Base-by-base conservation (phyloP, 2,329 filamentous ascomycete genomes). In the Hysterium pulicare region DNA sequence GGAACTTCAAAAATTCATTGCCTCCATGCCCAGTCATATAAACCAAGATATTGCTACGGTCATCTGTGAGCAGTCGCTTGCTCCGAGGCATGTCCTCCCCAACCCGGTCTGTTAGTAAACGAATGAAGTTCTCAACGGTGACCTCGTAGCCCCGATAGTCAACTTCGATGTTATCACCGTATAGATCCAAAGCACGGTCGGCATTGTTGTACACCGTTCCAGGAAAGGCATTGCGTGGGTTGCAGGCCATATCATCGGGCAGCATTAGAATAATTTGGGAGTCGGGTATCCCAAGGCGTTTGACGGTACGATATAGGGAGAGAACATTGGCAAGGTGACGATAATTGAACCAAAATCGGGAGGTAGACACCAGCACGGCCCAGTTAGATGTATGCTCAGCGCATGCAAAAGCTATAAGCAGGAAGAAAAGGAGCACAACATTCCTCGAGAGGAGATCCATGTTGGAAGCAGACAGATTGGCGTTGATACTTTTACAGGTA, bases 261-360 rank as follows among this genome's bases (percentile, higher is more conserved):
- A 98, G 82, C 90, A 98, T 97, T 54, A 98, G 86, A 66, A 98
- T 97, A 71, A 98, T 98, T 67, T 98, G 93, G 39, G 89, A 95
- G 70, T 98, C 93, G 26, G 93, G 93, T 46, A 98, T 98, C 36
- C 93, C 93, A 28, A 98, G 83, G 10, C 93, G 87, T 74, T 98
- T 98, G 50, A 98, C 93, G 44, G 93, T 98, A 45, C 93, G 88
- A 72, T 98, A 98, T 50, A 98, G 83, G 46, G 91, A 96, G 47
- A 98, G 82, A 15, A 95, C 93, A 72, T 98, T 98, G 68, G 93
- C 90, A 40, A 98, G 84, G 69, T 98, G 93, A 44, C 93, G 87
- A 71, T 98, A 98, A 73, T 98, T 98, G 82, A 98, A 98, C 93
- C 93, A 98, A 77, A 98, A 98, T 41, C 93, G 87, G 40, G 93